Conservation (phyloP, 495 filamentous ascomycete species). For the Trichoderma orchidacearum region DNA sequence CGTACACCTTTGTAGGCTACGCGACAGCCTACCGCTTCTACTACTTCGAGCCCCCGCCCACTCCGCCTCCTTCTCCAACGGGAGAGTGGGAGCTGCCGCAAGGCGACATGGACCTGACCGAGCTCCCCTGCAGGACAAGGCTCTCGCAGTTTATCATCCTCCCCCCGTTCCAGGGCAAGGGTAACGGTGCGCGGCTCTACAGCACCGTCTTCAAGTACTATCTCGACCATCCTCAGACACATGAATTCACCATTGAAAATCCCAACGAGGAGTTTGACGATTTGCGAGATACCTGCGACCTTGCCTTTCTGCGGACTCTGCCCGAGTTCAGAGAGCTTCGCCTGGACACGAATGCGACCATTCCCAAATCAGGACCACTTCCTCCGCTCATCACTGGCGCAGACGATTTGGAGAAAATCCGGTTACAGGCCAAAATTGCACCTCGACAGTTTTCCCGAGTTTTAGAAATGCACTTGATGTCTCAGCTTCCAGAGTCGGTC, state of each 20-base stretch:
- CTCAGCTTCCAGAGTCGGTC: constrained; percentile 48
- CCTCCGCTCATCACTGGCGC: constrained; percentile 49
- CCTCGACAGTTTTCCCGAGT: constrained; percentile 78
- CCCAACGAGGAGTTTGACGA: constrained; percentile 91
- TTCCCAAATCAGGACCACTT: constrained; percentile 31
- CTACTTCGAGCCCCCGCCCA: constrained; percentile 30
- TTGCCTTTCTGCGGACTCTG: constrained; percentile 45
- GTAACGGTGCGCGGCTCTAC: constrained; percentile 73
- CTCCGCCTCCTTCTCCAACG: constrained; percentile 11
- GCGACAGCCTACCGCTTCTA: constrained; percentile 81
- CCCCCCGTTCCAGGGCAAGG: constrained; percentile 68
- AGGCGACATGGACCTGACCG: constrained; percentile 13
- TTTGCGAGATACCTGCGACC: constrained; percentile 72
- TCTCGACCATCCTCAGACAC: constrained; percentile 43
- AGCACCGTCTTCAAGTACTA: constrained; percentile 56
- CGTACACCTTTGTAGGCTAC: constrained; percentile 73
- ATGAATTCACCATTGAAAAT: constrained; percentile 89
- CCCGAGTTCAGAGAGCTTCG: constrained; percentile 38
- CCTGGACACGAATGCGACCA: constrained; percentile 28
- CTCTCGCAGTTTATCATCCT: constrained; percentile 94
- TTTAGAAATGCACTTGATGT: constrained; percentile 80
- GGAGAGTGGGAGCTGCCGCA: constrained; percentile 13
- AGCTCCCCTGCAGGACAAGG: constrained; percentile 53
- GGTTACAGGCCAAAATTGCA: constrained; percentile 59
- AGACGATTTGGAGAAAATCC: constrained; percentile 43